Evolutionary conservation across 2,329 filamentous ascomycete species (phyloP), one percentile per base, ranked within the genome.

Genomic region (Aschersonia sp.): DNA sequence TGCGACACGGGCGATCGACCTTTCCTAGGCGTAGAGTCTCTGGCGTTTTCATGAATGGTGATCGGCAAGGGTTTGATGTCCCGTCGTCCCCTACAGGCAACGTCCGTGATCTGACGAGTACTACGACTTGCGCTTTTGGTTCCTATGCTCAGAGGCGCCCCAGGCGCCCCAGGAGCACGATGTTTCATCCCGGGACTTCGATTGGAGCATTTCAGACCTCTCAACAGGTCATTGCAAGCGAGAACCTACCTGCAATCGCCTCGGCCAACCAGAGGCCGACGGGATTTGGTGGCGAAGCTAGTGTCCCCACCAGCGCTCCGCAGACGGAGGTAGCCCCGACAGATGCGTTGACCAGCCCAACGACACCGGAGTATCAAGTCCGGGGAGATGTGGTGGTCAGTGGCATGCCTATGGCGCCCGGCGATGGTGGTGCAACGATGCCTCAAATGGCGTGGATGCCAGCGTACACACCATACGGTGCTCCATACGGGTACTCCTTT

Each of bases 371-470:
- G 9, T 12, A 39, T 12, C 35, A 39, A 39, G 8, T 9, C 35
- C 9, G 10, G n/a, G 41, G 14, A 22, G 45, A 12, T 14, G 14
- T 14, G 32, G 47, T 32, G 31, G 45, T 12, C 48, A 32, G 30
- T 31, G 9, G 9, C 31, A 48, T 32, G 30, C 39, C 41, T 42
- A 46, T 32, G 32, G 35, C 8, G 32, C 32, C 30, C 32, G 32
- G 4, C 14, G 39, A 12, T 22, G 22, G 22, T 22, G 22, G 22
- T 22, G 22, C 22, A 22, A 39, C 43, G 12, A 41, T 45, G 32
- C 39, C 51, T 5, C 31, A 45, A 11, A 53, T 56, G 50, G 44
- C 51, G 12, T 55, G 54, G 53, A 46, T 54, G 45, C 47, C 49
- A 37, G 42, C 50, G n/a, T 56, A 54, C 39, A 39, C 45, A 2